phyloP scores from a whole-genome alignment of 176 grass and related monocot species.

The Musa itinerans region DNA sequence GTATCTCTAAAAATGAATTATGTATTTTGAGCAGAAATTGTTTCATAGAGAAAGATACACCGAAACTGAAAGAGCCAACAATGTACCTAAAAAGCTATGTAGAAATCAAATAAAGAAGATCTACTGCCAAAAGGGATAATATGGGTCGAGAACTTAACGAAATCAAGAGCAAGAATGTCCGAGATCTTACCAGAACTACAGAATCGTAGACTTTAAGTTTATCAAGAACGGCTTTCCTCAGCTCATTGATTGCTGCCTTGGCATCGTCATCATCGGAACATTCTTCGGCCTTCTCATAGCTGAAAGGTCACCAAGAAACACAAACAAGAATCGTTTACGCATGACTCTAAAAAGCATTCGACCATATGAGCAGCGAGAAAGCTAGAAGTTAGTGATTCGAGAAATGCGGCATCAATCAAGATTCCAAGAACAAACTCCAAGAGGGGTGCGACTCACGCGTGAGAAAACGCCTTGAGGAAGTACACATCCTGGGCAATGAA shows the following conservation, averaged over 20 bases:
- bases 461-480: constrained; percentile 74
- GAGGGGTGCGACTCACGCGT: constrained; percentile 42
- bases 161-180: background rate
- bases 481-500: constrained; percentile 72
- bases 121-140: too few species aligned
- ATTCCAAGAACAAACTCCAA: background rate
- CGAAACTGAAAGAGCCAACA: too few species aligned
- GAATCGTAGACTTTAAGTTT: constrained; percentile 70
- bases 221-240: constrained; percentile 44
- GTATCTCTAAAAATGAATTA: too few species aligned
- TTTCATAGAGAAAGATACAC: too few species aligned
- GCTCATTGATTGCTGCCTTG: constrained; percentile 48
- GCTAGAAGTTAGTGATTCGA: too few species aligned
- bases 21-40: too few species aligned
- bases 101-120: too few species aligned
- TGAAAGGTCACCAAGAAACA: constrained; percentile 15
- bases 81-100: too few species aligned
- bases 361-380: too few species aligned
- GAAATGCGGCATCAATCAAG: background rate
- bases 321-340: background rate
- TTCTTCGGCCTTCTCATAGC: constrained; percentile 89
- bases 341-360: background rate
- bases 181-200: constrained; percentile 42
- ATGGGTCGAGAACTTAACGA: background rate
- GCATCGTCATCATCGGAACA: constrained; percentile 91